Base-by-base conservation (phyloP, 768 basidiomycete genomes). In the Boletus reticuloceps region DNA sequence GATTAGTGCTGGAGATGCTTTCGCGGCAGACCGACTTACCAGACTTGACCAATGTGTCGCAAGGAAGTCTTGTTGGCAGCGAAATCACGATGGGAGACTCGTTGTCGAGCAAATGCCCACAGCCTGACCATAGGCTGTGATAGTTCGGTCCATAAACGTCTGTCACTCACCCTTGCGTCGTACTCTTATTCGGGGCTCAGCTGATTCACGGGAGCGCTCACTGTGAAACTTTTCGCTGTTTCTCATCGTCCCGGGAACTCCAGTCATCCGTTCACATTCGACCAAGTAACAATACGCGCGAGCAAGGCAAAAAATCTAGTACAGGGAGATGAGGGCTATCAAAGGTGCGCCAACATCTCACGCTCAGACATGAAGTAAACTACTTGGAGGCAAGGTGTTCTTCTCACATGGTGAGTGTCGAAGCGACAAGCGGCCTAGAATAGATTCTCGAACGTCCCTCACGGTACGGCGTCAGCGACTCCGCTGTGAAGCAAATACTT, bases 401-500 rank as follows among this genome's bases (percentile, higher is more conserved):
- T 88, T 61, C 72, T 89, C 58, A 86, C 82, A 55, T 88, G 86
- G 87, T 87, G 49, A 59, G 79, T 64, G 25, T 11, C 8, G 25
- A 34, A 19, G 5, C 22, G 31, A 41, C 19, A 31, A 9, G 19
- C 27, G 27, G 40, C 43, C 27, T 22, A 20, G 29, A 31, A 53
- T 27, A 12, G n/a, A 25, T 19, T 38, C 22, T 40, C 48, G 19
- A 60, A 29, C n/a, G n/a, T 55, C 29, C 17, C 13, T 20, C 34
- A 36, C 13, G 34, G 8, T 41, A 29, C 25, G 36, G 19, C 16
- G 5, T 25, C 63, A 93, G 92, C 65, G 92, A 94, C 69, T 84
- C 90, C 2, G 91, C 91, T 1, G 92, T 94, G 56, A 94, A 94
- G 71, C 90, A 93, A 67, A 91, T 94, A 52, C 77, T 94, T 36